These are phyloP conservation scores for Metschnikowia borealis DNA, from an alignment of 805 yeast genomes.

Conservation along the genomic window DNA sequence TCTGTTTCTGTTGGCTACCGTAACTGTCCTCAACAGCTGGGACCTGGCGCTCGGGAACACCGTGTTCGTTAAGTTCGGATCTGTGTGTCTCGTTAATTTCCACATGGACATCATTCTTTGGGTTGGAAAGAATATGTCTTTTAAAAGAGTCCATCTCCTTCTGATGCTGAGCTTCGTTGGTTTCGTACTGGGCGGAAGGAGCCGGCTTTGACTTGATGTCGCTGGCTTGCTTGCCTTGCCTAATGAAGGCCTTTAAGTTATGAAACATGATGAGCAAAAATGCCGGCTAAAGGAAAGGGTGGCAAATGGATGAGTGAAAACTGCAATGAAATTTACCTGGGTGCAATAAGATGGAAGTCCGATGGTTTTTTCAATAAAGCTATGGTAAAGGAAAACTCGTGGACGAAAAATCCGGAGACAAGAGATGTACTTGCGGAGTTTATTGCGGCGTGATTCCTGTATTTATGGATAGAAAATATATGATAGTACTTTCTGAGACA, in stretches of 20 bases:
- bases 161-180: neutral
- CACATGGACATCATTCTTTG: slow-evolving; percentile 8
- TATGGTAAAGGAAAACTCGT: neutral
- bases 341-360: too few relatives aligned
- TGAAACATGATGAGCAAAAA: slow-evolving; percentile 24
- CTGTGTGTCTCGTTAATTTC: neutral
- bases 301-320: too few relatives aligned
- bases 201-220: slow-evolving; percentile 18
- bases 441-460: slow-evolving; percentile 4
- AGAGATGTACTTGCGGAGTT: neutral
- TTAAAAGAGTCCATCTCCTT: slow-evolving; percentile 4
- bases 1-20: slow-evolving; percentile 1
- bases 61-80: neutral
- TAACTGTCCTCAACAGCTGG: slow-evolving; percentile 5
- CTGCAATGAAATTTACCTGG: neutral
- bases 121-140: slow-evolving; percentile 5
- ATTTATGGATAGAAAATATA: neutral
- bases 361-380: too few relatives aligned
- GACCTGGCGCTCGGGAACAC: neutral
- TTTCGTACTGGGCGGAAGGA: neutral
- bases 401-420: neutral
- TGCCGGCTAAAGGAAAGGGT: neutral
- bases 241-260: slow-evolving; percentile 56
- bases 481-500: neutral
- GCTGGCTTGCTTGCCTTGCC: slow-evolving; percentile 61